Conservation (phyloP, 1,284 basidiomycete species). For the Trichosporon asahii region DNA sequence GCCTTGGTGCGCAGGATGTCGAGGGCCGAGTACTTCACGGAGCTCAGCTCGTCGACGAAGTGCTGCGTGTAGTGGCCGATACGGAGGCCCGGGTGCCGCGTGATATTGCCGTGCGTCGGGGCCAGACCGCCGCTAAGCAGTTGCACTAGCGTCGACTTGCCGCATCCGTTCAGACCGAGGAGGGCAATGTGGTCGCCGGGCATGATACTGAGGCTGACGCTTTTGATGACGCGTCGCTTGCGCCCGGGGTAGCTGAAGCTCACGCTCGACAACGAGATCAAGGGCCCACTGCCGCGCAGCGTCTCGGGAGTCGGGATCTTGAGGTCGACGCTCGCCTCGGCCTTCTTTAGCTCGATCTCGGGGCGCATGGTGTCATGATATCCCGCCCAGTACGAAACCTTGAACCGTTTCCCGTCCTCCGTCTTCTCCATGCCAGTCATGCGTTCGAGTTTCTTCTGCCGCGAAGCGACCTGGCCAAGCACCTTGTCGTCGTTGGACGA, state of each 20-base stretch:
- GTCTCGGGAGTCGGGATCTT: constrained; percentile 54
- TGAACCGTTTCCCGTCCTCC: constrained; percentile 59
- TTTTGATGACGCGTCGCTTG: constrained; percentile 54
- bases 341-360: constrained; percentile 57
- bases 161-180: constrained; percentile 59
- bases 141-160: constrained; percentile 64
- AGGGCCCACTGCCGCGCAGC: constrained; percentile 57
- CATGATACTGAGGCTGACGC: constrained; percentile 60
- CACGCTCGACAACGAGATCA: constrained; percentile 59
- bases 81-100: constrained; percentile 59
- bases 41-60: constrained; percentile 48
- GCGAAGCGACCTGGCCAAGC: constrained; percentile 53
- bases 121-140: constrained; percentile 58
- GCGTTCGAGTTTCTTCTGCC: constrained; percentile 64
- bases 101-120: constrained; percentile 59
- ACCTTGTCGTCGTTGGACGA: constrained; percentile 21
- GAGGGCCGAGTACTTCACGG: constrained; percentile 50
- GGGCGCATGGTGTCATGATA: constrained; percentile 55
- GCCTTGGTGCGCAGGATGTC: constrained; percentile 11
- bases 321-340: constrained; percentile 57
- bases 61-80: constrained; percentile 57
- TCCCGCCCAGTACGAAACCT: constrained; percentile 59
- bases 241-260: constrained; percentile 53
- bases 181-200: constrained; percentile 60
- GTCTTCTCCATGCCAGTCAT: constrained; percentile 59